phyloP scores from a whole-genome alignment of 805 yeast species.

The Teunomyces panamensis region DNA sequence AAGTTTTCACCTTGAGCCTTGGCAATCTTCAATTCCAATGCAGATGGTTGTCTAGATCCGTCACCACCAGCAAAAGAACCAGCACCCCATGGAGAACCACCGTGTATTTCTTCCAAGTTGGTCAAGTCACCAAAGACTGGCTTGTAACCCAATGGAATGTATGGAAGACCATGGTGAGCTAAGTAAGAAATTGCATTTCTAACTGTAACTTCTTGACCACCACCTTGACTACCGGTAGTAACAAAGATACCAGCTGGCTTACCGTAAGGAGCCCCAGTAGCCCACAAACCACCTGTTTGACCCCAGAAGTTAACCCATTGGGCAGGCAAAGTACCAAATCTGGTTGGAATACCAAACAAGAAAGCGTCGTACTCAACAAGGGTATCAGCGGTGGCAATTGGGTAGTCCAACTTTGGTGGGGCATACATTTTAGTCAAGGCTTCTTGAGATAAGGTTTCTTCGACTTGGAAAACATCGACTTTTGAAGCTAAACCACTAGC shows the following conservation, averaged over 20 bases:
- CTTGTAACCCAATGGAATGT: constrained; percentile 73
- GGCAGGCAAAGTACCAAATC: constrained; percentile 73
- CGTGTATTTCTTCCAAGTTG: constrained; percentile 65
- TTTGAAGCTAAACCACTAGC: constrained; percentile 55
- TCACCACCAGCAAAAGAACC: constrained; percentile 74
- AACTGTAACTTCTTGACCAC: constrained; percentile 76
- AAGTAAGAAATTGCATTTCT: constrained; percentile 56
- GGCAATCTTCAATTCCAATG: constrained; percentile 64
- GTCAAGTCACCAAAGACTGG: constrained; percentile 53
- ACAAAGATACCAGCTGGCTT: constrained; percentile 73
- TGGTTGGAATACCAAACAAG: constrained; percentile 76
- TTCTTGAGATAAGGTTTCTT: constrained; percentile 69
- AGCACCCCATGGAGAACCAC: constrained; percentile 87
- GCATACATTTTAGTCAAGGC: constrained; percentile 65
- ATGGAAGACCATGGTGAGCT: constrained; percentile 75
- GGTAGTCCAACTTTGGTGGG: constrained; percentile 51
- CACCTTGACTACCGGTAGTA: constrained; percentile 70
- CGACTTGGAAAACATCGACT: constrained; percentile 74
- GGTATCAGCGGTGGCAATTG: constrained; percentile 56
- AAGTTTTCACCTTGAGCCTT: constrained; percentile 65
- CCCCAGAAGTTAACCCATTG: constrained; percentile 80
- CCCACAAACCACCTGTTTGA: constrained; percentile 75
- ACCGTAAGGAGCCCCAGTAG: constrained; percentile 63
- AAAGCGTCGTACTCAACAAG: constrained; percentile 67
- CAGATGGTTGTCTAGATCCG: constrained; percentile 68